phyloP scores from a whole-genome alignment of 2,329 filamentous ascomycete genomes.

The Exophiala sp. region DNA sequence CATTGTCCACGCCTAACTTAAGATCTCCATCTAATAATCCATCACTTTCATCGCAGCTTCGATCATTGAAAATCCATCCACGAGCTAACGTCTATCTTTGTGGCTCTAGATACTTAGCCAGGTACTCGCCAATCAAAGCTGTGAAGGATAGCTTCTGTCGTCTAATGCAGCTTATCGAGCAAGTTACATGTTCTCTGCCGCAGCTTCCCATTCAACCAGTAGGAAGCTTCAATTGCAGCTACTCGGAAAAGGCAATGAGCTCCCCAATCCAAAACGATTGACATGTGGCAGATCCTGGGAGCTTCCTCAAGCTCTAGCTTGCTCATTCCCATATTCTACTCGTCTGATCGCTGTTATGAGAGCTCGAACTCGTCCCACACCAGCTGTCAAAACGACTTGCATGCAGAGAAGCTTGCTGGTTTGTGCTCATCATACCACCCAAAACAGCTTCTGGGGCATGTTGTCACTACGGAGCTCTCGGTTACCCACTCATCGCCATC shows the following conservation, averaged over 20 bases:
- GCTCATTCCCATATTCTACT: too few species aligned
- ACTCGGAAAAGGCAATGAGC: not conserved
- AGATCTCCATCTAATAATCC: not conserved
- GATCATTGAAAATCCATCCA: constrained; percentile 13
- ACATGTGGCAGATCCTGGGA: not conserved
- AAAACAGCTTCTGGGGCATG: constrained; percentile 6
- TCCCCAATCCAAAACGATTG: not conserved
- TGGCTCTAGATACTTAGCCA: constrained; percentile 1
- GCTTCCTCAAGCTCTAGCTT: too few species aligned
- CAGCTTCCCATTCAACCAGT: constrained; percentile 7
- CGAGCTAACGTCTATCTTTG: constrained; percentile 2
- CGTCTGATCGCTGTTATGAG: not conserved
- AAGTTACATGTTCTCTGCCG: not conserved
- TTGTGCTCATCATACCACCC: not conserved
- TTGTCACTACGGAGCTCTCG: constrained; percentile 7
- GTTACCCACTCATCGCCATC: constrained; percentile 6
- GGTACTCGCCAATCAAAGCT: constrained; percentile 16
- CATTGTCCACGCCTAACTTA: not conserved
- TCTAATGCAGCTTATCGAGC: too few species aligned
- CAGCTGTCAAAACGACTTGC: constrained; percentile 8
- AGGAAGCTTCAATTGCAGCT: constrained; percentile 9
- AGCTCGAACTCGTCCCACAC: constrained; percentile 15
- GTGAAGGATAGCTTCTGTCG: too few species aligned
- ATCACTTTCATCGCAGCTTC: constrained; percentile 6
- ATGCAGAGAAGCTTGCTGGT: constrained; percentile 4